phyloP scores from a whole-genome alignment of 179 eudicot species.

The Actinidia polygama region DNA sequence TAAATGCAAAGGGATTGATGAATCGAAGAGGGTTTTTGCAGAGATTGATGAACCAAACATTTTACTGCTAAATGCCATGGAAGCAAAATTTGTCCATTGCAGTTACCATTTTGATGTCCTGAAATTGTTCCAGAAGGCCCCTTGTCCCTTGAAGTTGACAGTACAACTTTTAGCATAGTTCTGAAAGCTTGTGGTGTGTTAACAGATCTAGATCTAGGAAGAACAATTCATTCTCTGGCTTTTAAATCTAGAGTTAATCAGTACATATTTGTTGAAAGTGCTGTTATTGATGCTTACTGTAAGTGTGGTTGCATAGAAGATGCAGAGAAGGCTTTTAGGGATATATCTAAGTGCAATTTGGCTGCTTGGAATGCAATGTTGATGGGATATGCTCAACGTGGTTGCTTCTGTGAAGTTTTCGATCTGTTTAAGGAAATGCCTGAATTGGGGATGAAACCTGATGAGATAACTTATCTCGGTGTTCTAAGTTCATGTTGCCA shows the following conservation, averaged over 20 bases:
- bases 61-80: slow-evolving; percentile 63
- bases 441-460: slow-evolving; percentile 29
- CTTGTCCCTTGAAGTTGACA: slow-evolving; percentile 32
- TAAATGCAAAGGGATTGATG: slow-evolving; percentile 58
- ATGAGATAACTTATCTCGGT: slow-evolving; percentile 41
- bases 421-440: slow-evolving; percentile 48
- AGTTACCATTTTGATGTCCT: slow-evolving; percentile 51
- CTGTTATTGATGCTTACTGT: slow-evolving; percentile 68
- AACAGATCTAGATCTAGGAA: slow-evolving; percentile 54
- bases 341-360: slow-evolving; percentile 42
- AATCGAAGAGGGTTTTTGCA: slow-evolving; percentile 47
- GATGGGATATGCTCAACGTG: slow-evolving; percentile 60
- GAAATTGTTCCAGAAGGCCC: slow-evolving; percentile 39
- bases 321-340: slow-evolving; percentile 52
- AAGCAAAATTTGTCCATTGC: slow-evolving; percentile 51
- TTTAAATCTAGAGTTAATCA: slow-evolving; percentile 46
- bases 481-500: slow-evolving; percentile 45
- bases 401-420: slow-evolving; percentile 46
- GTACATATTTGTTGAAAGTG: slow-evolving; percentile 56
- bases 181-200: slow-evolving; percentile 54
- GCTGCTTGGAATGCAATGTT: slow-evolving; percentile 50
- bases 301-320: slow-evolving; percentile 64
- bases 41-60: slow-evolving; percentile 40
- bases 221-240: slow-evolving; percentile 54
- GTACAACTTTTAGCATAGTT: slow-evolving; percentile 36